Evolutionary conservation across 305 asterid genomes (phyloP).

Genomic region (Striga hermonthica): DNA sequence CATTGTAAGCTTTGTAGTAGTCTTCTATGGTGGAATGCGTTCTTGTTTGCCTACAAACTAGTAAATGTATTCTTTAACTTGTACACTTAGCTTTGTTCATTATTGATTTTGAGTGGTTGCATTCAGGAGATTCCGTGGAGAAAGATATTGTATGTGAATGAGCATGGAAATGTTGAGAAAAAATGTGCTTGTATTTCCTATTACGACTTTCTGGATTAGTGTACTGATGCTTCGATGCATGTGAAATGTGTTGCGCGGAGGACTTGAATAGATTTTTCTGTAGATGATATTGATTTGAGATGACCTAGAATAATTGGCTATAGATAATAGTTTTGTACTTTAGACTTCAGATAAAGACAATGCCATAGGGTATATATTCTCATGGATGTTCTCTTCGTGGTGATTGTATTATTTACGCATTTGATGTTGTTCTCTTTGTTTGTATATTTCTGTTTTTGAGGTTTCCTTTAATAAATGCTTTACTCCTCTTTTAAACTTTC

Average conservation of each 20-base stretch:
- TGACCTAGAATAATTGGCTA: slow-evolving; percentile 3
- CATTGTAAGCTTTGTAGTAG: slow-evolving; percentile 18
- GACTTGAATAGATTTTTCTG: slow-evolving; percentile 13
- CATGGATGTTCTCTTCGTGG: slow-evolving; percentile 21
- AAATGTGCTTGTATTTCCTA: slow-evolving; percentile 2
- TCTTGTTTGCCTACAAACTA: slow-evolving; percentile 23
- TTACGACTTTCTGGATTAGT: slow-evolving; percentile 13
- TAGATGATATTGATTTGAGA: slow-evolving; percentile 22
- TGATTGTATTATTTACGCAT: slow-evolving; percentile 14
- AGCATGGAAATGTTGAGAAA: slow-evolving; percentile 16
- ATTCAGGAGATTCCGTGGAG: not conserved
- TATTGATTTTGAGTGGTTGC: slow-evolving; percentile 21
- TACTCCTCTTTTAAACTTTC: slow-evolving; percentile 27
- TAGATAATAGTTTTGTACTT: slow-evolving; percentile 22
- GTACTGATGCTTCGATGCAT: slow-evolving; percentile 1
- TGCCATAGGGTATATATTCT: slow-evolving; percentile 25
- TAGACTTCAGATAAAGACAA: slow-evolving; percentile 19
- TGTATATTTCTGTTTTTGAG: slow-evolving; percentile 21
- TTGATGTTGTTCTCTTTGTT: slow-evolving; percentile 16
- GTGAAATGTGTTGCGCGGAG: slow-evolving; percentile 21
- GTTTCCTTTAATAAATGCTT: slow-evolving; percentile 19
- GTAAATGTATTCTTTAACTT: slow-evolving; percentile 17
- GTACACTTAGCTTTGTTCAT: slow-evolving; percentile 22
- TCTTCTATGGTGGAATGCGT: slow-evolving; percentile 15
- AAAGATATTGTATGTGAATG: not conserved